phyloP scores from a whole-genome alignment of 2,329 filamentous ascomycete species.

The Trichoderma endophyticum region DNA sequence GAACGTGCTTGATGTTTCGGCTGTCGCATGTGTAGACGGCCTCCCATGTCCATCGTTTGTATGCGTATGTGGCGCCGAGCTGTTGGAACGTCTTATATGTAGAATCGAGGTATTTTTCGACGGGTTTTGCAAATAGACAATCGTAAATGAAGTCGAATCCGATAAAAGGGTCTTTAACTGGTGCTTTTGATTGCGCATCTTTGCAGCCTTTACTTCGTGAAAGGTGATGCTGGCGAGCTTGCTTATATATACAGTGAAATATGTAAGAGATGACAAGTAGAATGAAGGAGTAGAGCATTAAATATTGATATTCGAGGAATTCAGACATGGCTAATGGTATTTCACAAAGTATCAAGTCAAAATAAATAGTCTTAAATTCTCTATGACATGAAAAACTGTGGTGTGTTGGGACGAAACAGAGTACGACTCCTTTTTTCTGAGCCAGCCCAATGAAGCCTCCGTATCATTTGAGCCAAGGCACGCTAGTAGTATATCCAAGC shows the following conservation, averaged over 20 bases:
- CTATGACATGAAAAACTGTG: not conserved
- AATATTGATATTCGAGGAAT: not conserved
- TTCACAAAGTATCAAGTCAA: not conserved
- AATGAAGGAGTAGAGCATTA: not conserved
- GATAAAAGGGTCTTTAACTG: constrained; percentile 32
- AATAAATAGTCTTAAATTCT: not conserved
- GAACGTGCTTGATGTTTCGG: constrained; percentile 53
- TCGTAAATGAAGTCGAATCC: constrained; percentile 37
- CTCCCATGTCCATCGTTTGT: constrained; percentile 33
- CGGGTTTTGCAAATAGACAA: constrained; percentile 26
- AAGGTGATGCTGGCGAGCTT: constrained; percentile 18
- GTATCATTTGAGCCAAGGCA: not conserved
- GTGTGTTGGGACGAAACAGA: not conserved
- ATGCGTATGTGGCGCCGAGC: constrained; percentile 34
- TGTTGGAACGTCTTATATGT: constrained; percentile 27
- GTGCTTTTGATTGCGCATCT: constrained; percentile 23
- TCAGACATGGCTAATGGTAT: not conserved
- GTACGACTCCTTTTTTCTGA: not conserved
- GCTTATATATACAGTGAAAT: constrained; percentile 17
- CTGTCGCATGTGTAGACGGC: constrained; percentile 42
- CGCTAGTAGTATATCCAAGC: not conserved
- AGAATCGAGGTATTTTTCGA: constrained; percentile 30
- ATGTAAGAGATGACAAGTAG: not conserved
- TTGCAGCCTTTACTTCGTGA: constrained; percentile 26
- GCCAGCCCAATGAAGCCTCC: not conserved